Conservation (phyloP, 148 eudicot species). For the Diospyros lotus region DNA sequence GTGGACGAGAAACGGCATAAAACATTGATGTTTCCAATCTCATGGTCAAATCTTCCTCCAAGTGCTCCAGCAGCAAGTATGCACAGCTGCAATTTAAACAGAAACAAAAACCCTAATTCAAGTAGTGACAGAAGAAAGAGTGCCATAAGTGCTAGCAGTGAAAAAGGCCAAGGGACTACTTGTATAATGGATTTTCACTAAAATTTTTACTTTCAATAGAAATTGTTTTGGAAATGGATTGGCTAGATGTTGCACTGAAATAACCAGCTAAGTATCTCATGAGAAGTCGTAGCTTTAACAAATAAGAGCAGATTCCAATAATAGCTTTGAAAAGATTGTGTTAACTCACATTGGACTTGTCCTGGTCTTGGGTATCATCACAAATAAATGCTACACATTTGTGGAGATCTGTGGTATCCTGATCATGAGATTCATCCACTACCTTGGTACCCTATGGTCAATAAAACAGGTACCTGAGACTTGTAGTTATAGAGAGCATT, state of each 20-base stretch:
- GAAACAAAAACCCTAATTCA: neutral
- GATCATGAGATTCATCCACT: constrained; percentile 76
- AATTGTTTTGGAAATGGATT: neutral
- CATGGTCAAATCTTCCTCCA: constrained; percentile 97
- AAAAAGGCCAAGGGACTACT: neutral
- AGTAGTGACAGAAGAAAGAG: neutral
- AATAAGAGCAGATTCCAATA: neutral
- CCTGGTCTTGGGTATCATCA: constrained; percentile 41
- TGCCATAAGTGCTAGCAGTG: neutral
- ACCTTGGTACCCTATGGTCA: constrained; percentile 60
- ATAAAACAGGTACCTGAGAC: constrained; percentile 1
- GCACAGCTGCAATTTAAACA: constrained; percentile 50
- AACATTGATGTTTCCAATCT: constrained; percentile 83
- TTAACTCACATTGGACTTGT: constrained; percentile 56
- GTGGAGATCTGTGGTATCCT: constrained; percentile 91
- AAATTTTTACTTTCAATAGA: neutral
- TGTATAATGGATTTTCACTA: neutral
- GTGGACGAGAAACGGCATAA: constrained; percentile 58
- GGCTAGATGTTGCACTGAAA: constrained; percentile 7
- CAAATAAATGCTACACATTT: constrained; percentile 66
- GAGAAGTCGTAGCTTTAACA: neutral
- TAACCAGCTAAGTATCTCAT: neutral
- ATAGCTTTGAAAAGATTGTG: neutral
- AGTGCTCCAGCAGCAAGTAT: constrained; percentile 86
- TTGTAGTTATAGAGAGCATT: neutral